Evolutionary conservation across 495 filamentous ascomycete species (phyloP).

Genomic region (Aspergillus heteromorphus): DNA sequence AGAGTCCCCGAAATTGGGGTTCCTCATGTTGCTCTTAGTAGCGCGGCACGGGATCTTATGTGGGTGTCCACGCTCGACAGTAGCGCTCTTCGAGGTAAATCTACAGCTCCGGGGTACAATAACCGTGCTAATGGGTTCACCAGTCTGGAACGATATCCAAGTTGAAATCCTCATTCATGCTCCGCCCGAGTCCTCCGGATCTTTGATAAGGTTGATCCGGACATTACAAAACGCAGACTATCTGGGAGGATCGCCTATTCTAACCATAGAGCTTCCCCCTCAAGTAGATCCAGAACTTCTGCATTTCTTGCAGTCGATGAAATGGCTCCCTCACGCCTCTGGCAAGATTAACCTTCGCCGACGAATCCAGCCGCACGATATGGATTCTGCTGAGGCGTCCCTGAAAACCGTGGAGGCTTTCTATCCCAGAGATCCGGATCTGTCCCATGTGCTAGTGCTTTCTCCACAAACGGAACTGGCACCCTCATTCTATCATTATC

Average conservation of each 20-base stretch:
- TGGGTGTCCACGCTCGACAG: constrained; percentile 77
- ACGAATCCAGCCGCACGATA: constrained; percentile 51
- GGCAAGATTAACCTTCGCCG: constrained; percentile 60
- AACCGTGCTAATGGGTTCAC: not conserved
- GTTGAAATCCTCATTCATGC: constrained; percentile 77
- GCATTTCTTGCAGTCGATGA: constrained; percentile 53
- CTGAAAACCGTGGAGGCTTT: constrained; percentile 73
- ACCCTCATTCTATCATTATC: constrained; percentile 72
- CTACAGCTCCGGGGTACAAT: not conserved
- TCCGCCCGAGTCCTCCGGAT: constrained; percentile 60
- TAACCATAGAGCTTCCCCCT: constrained; percentile 76
- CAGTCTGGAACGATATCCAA: constrained; percentile 68
- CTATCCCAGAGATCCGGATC: constrained; percentile 57
- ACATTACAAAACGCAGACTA: constrained; percentile 72
- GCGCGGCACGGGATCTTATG: constrained; percentile 52
- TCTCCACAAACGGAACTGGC: constrained; percentile 72
- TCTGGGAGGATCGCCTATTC: constrained; percentile 56
- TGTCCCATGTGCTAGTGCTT: constrained; percentile 70
- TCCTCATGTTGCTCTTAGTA: constrained; percentile 64
- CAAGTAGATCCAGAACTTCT: constrained; percentile 56
- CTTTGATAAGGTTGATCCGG: constrained; percentile 64
- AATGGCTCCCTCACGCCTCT: constrained; percentile 55
- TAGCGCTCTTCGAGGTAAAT: constrained; percentile 58
- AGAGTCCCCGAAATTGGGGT: constrained; percentile 37
- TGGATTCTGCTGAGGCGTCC: constrained; percentile 59